These are phyloP conservation scores for Tricholoma matsutake DNA, from an alignment of 768 basidiomycete species.

Conservation along the genomic window DNA sequence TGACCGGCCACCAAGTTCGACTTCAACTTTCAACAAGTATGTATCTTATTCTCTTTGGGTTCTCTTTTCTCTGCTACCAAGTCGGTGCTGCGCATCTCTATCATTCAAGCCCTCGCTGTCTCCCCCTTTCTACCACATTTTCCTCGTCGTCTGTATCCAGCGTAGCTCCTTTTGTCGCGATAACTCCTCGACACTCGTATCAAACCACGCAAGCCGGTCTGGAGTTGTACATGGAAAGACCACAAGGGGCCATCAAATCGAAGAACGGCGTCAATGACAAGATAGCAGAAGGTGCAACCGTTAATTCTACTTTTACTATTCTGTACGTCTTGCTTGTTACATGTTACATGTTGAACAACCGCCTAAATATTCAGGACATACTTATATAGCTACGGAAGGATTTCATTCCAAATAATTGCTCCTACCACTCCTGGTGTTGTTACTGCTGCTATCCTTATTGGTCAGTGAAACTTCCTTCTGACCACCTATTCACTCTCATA, in stretches of 20 bases:
- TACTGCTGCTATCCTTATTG: constrained; percentile 38
- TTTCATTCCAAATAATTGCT: constrained; percentile 30
- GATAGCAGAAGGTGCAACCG: constrained; percentile 33
- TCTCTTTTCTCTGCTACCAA: neutral
- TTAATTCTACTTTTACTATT: constrained; percentile 38
- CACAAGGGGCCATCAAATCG: constrained; percentile 26
- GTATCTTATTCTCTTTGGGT: neutral
- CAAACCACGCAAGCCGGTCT: constrained; percentile 22
- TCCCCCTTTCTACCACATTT: constrained; percentile 26
- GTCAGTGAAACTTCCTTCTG: constrained; percentile 5
- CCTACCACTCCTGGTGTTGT: constrained; percentile 35
- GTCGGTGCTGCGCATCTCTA: neutral
- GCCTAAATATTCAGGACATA: neutral
- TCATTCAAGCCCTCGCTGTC: constrained; percentile 13
- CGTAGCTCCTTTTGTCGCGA: constrained; percentile 23
- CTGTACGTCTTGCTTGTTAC: constrained; percentile 28
- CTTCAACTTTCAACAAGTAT: neutral
- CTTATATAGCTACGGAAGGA: constrained; percentile 30
- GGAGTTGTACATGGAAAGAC: constrained; percentile 29
- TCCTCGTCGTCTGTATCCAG: neutral
- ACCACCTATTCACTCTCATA: neutral
- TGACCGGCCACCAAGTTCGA: neutral
- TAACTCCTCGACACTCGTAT: constrained; percentile 30
- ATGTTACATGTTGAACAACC: neutral
- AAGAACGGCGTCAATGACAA: constrained; percentile 33